phyloP scores from a whole-genome alignment of 257 asterid genomes.

The Linderniella brevidens region DNA sequence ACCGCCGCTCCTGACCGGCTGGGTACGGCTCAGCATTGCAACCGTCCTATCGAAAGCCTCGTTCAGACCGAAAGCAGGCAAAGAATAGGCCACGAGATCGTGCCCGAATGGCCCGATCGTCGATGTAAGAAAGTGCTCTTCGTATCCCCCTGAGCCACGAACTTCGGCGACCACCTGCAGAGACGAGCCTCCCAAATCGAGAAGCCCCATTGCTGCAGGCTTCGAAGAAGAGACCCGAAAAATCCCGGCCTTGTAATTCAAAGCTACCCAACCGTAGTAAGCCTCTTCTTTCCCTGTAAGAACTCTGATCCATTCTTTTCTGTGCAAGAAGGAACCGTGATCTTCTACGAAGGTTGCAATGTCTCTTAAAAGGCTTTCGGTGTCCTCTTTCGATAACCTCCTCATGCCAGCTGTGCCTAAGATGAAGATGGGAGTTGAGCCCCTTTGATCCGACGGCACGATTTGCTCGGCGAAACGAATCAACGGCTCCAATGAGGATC shows the following conservation, averaged over 20 bases:
- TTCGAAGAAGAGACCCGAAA: conserved; percentile 23
- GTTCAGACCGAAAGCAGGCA: conserved; percentile 63
- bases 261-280: conserved; percentile 64
- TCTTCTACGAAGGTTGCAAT: conserved; percentile 8
- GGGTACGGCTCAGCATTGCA: conserved; percentile 42
- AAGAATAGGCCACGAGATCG: conserved; percentile 37
- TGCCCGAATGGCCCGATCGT: conserved; percentile 34
- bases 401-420: conserved; percentile 87
- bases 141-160: conserved; percentile 14
- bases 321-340: conserved; percentile 17
- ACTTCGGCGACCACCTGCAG: conserved; percentile 70
- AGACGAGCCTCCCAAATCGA: conserved; percentile 84
- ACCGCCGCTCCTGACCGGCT: conserved; percentile 19
- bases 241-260: conserved; percentile 52
- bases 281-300: conserved; percentile 82
- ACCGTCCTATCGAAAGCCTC: conserved; percentile 66
- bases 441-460: conserved; percentile 40
- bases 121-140: conserved; percentile 25
- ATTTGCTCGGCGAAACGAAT: conserved; percentile 41
- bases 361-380: conserved; percentile 28
- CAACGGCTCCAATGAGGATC: conserved; percentile 47
- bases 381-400: conserved; percentile 28
- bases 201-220: conserved; percentile 47
- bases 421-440: conserved; percentile 41
- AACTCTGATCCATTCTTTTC: conserved; percentile 51